phyloP scores from a whole-genome alignment of 129 eudicot genomes.

The Arctium lappa region DNA sequence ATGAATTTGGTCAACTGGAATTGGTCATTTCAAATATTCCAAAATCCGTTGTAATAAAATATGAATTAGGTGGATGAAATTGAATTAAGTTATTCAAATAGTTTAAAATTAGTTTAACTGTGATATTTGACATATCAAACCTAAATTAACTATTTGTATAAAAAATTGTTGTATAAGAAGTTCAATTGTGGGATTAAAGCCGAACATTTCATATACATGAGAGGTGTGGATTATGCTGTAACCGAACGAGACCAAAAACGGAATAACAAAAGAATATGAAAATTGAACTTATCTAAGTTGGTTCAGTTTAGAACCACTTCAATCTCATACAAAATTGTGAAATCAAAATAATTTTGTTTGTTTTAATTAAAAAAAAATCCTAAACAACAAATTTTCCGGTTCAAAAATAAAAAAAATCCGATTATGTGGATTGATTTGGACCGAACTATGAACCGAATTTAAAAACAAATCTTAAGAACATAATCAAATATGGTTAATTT shows the following conservation, averaged over 20 bases:
- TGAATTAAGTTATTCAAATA: no score
- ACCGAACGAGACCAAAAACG: not conserved
- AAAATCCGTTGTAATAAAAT: no score
- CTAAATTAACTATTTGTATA: no score
- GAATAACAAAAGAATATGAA: not conserved
- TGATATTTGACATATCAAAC: no score
- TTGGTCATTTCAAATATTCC: no score
- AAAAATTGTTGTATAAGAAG: no score
- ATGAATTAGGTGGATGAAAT: no score
- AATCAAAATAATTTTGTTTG: not conserved
- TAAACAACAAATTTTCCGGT: not conserved
- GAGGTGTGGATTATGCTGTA: not conserved
- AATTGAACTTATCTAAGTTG: not conserved
- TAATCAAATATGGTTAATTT: not conserved
- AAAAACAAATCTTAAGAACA: not conserved
- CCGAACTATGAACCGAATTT: not conserved
- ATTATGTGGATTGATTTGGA: not conserved
- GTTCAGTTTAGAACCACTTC: not conserved
- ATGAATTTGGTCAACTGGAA: no score
- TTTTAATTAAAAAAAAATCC: not conserved
- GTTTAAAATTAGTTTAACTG: no score
- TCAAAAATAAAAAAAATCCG: not conserved
- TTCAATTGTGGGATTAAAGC: not conserved
- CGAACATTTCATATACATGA: not conserved
- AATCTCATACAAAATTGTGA: not conserved